Evolutionary conservation across 1,139 yeast genomes (phyloP), one percentile per base, ranked within the genome.

Genomic region (Geotrichum europaeum): DNA sequence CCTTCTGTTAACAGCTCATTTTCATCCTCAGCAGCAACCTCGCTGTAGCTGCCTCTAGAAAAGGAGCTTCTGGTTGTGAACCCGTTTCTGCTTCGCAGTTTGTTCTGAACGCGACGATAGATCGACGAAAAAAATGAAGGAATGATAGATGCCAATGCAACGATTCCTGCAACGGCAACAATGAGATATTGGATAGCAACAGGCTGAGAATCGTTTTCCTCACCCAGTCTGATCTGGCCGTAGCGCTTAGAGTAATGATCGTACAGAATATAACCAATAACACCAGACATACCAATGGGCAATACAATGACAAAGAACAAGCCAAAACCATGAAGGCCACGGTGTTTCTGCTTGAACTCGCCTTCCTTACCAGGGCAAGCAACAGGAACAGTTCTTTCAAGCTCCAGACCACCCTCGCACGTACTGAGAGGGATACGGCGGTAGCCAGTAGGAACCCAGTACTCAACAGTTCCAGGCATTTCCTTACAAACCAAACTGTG

Each of bases 291-390:
- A 0, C 76, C 67, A 28, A 87, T 69, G 7, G 96, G 95, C 18
- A 88, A 69, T 7, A 81, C 69, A 51, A 88, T 73, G 20, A 86
- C 79, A 54, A 83, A 61, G 53, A 82, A 76, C 56, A 85, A 69
- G 47, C 81, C 81, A 57, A 79, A 76, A 0, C 88, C 87, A n/a
- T 77, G 79, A 25, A 74, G 69, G 6, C 86, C 84, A 30, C 88
- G 84, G 64, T 85, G 82, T 60, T 81, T 76, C 55, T 81, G 75
- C 58, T 81, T 77, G 71, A 84, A 91, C 67, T 89, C 87, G 20
- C 76, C 73, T 65, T 86, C 84, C 68, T 86, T 88, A 1, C 98
- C 98, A 2, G 99, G 98, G 74, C 99, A 94, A 32, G 94, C 81
- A 62, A 81, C 80, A 3, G 88, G 81, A n/a, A 77, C 77, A 76